Evolutionary conservation across 2,329 filamentous ascomycete species (phyloP).

Genomic region (Calonectria crousiana): DNA sequence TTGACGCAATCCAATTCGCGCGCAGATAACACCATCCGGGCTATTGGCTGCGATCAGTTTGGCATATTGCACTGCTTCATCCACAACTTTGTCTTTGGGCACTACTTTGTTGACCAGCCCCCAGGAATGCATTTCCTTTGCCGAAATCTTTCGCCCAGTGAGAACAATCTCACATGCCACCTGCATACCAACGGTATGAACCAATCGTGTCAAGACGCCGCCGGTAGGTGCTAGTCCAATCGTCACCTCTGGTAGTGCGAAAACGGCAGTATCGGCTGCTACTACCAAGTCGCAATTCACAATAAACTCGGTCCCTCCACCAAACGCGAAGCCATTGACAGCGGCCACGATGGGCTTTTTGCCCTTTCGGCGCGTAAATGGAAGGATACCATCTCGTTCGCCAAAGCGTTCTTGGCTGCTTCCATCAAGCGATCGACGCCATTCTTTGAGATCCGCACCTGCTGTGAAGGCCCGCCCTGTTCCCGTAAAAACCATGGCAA

Average conservation of each 20-base stretch:
- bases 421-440: constrained; percentile 24
- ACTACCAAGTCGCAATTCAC: constrained; percentile 65
- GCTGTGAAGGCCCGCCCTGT: constrained; percentile 62
- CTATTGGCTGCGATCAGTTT: constrained; percentile 46
- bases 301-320: constrained; percentile 67
- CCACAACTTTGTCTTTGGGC: constrained; percentile 22
- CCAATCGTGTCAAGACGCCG: constrained; percentile 62
- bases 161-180: constrained; percentile 41
- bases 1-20: constrained; percentile 50
- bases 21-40: constrained; percentile 53
- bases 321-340: constrained; percentile 66
- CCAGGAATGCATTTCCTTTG: constrained; percentile 40
- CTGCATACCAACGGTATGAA: constrained; percentile 46
- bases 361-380: constrained; percentile 60
- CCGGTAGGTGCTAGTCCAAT: constrained; percentile 64
- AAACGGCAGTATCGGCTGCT: constrained; percentile 60
- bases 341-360: constrained; percentile 70
- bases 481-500: constrained; percentile 61
- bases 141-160: constrained; percentile 36
- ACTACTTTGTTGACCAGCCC: constrained; percentile 35
- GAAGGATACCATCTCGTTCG: constrained; percentile 9
- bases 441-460: constrained; percentile 66
- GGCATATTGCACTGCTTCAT: constrained; percentile 43
- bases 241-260: constrained; percentile 64
- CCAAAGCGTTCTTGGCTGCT: constrained; percentile 53